These are phyloP conservation scores for Aegilops longissima DNA, from an alignment of 176 grass and related monocot genomes.

Conservation along the genomic window DNA sequence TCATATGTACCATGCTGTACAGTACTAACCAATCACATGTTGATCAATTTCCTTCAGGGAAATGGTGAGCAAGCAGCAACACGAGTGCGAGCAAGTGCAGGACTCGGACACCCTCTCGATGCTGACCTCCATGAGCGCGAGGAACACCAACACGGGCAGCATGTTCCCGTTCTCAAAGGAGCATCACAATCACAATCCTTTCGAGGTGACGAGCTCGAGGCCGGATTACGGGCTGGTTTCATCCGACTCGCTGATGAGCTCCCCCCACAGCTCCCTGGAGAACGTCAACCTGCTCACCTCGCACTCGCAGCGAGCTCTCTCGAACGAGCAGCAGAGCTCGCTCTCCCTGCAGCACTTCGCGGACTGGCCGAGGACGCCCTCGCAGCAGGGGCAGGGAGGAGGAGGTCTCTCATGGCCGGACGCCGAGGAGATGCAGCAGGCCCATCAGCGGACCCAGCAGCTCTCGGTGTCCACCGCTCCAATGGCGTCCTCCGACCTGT, in stretches of 20 bases:
- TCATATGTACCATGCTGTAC: neutral
- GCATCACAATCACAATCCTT: slow-evolving; percentile 43
- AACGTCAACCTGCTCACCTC: slow-evolving; percentile 47
- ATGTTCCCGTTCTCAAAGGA: slow-evolving; percentile 67
- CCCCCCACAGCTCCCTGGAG: slow-evolving; percentile 52
- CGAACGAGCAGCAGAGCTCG: slow-evolving; percentile 50
- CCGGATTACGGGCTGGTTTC: slow-evolving; percentile 55
- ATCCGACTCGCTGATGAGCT: slow-evolving; percentile 51
- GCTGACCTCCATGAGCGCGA: slow-evolving; percentile 48
- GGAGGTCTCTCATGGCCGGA: slow-evolving; percentile 65
- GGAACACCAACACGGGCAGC: neutral
- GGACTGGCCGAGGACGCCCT: slow-evolving; percentile 63
- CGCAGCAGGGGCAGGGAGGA: slow-evolving; percentile 17
- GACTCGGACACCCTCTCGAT: slow-evolving; percentile 54
- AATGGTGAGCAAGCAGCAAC: slow-evolving; percentile 46
- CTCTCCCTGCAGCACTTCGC: slow-evolving; percentile 71
- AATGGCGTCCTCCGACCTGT: slow-evolving; percentile 63
- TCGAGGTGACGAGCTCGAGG: slow-evolving; percentile 46
- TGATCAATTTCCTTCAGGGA: slow-evolving; percentile 44
- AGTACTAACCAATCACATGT: neutral
- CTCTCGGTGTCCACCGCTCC: slow-evolving; percentile 68
- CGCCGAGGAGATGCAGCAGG: slow-evolving; percentile 72
- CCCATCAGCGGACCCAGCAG: slow-evolving; percentile 80
- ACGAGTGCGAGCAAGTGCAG: slow-evolving; percentile 44
- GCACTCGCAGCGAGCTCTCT: slow-evolving; percentile 31